Percentiles rank a stretch among this genome's conserved stretches.
Conservation (phyloP, 2,329 filamentous ascomycete species). For the Macroventuria anomochaeta region DNA sequence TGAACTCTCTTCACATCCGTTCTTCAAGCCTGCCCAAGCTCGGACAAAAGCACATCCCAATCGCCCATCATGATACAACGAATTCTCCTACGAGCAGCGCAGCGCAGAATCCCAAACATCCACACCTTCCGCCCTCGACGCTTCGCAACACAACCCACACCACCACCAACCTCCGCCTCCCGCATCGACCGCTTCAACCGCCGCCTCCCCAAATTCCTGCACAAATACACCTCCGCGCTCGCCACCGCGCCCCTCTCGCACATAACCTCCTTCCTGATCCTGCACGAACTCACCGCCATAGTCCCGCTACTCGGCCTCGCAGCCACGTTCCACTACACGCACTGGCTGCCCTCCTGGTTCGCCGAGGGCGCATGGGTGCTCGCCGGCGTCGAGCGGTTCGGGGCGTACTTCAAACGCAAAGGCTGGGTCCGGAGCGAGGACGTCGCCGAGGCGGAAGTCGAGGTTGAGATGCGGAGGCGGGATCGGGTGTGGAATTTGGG, state of each 20-base stretch:
- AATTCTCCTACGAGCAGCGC: slow-evolving; percentile 5
- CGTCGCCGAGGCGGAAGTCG: slow-evolving; percentile 53
- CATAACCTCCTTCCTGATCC: slow-evolving; percentile 81
- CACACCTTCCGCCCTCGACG: slow-evolving; percentile 18
- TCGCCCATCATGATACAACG: slow-evolving; percentile 21
- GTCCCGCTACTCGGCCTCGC: slow-evolving; percentile 78
- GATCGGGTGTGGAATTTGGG: slow-evolving; percentile 50
- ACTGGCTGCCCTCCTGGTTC: slow-evolving; percentile 70
- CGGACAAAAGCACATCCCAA: not conserved
- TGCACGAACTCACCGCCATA: slow-evolving; percentile 91
- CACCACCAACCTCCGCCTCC: slow-evolving; percentile 32
- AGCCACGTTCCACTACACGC: slow-evolving; percentile 78
- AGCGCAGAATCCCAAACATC: not conserved
- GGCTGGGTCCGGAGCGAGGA: slow-evolving; percentile 74
- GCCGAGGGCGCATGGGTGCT: slow-evolving; percentile 61
- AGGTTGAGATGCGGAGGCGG: slow-evolving; percentile 41
- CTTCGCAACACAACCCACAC: slow-evolving; percentile 26
- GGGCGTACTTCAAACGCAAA: slow-evolving; percentile 76
- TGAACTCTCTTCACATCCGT: not conserved
- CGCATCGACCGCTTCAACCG: slow-evolving; percentile 47
- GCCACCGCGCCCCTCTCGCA: slow-evolving; percentile 81
- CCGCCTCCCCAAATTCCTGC: slow-evolving; percentile 67
- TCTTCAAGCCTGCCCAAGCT: not conserved
- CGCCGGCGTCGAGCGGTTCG: slow-evolving; percentile 75
- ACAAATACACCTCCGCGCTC: slow-evolving; percentile 72